These are phyloP conservation scores for Vitis riparia DNA, from an alignment of 164 flowering plant genomes.

Conservation along the genomic window DNA sequence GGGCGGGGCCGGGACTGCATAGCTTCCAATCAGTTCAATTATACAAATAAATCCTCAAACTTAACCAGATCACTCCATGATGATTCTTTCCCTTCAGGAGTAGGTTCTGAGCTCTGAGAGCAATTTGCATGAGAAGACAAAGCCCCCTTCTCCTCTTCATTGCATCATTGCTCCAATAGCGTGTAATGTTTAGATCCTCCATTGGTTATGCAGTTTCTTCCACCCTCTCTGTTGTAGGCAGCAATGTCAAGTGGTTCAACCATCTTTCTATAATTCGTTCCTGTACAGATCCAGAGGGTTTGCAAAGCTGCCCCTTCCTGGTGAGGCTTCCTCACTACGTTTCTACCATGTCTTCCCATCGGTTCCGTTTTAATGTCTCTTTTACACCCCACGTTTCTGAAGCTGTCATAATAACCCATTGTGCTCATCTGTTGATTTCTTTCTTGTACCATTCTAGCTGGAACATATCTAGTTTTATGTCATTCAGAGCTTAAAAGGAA, in stretches of 20 bases:
- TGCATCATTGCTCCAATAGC: conserved; percentile 40
- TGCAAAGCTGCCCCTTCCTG: conserved; percentile 22
- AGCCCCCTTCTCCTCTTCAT: conserved; percentile 10
- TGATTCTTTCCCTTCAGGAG: no score
- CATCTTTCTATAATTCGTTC: conserved; percentile 51
- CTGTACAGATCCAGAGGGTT: conserved; percentile 31
- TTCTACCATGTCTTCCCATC: conserved; percentile 10
- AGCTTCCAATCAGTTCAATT: no score
- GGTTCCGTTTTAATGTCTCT: conserved; percentile 15
- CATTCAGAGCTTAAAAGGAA: conserved; percentile 13
- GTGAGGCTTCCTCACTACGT: conserved; percentile 41
- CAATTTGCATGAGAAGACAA: no score
- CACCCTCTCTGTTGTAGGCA: conserved; percentile 27
- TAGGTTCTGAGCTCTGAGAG: no score
- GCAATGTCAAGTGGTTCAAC: conserved; percentile 60
- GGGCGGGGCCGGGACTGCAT: no score
- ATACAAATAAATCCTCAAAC: no score
- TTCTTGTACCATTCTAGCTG: conserved; percentile 34
- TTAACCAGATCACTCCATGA: no score
- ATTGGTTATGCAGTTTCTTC: conserved; percentile 15
- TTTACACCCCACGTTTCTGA: conserved; percentile 2
- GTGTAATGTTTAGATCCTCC: conserved; percentile 35
- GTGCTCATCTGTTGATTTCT: no score
- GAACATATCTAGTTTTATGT: conserved; percentile 33
- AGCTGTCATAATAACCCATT: conserved; percentile 2